Percentiles rank a stretch among this genome's conserved stretches.
Conservation (phyloP, 345 rosid genomes). For the Capsella bursapastoris region DNA sequence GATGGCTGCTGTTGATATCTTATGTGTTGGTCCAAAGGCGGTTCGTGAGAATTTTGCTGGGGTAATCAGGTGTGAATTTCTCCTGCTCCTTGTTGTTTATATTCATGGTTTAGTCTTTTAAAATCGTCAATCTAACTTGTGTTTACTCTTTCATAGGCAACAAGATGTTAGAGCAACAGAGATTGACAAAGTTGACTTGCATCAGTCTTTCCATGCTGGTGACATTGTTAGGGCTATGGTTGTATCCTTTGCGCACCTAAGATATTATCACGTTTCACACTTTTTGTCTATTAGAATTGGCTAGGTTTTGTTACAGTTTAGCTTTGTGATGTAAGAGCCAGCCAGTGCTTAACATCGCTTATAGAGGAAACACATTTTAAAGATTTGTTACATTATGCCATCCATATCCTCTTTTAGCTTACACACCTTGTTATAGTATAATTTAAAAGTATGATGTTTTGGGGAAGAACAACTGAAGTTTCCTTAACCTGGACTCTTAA, state of each 20-base stretch:
- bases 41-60: slow-evolving; percentile 86
- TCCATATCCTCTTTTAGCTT: background rate
- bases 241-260: slow-evolving; percentile 62
- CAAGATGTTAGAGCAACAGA: slow-evolving; percentile 95
- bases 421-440: background rate
- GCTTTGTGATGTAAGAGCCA: background rate
- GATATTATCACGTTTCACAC: background rate
- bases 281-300: background rate
- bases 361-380: background rate
- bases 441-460: slow-evolving; percentile 12
- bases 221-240: slow-evolving; percentile 89
- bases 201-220: slow-evolving; percentile 76
- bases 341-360: background rate
- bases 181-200: slow-evolving; percentile 94
- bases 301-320: background rate
- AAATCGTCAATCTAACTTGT: background rate
- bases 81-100: background rate
- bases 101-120: background rate
- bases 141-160: slow-evolving; percentile 54
- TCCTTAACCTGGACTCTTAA: slow-evolving; percentile 32
- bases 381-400: slow-evolving; percentile 6
- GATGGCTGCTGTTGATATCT: slow-evolving; percentile 77
- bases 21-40: slow-evolving; percentile 84
- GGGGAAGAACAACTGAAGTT: background rate
- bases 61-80: slow-evolving; percentile 58